phyloP scores from a whole-genome alignment of 2,329 filamentous ascomycete species.

The Colletotrichum plurivorum region DNA sequence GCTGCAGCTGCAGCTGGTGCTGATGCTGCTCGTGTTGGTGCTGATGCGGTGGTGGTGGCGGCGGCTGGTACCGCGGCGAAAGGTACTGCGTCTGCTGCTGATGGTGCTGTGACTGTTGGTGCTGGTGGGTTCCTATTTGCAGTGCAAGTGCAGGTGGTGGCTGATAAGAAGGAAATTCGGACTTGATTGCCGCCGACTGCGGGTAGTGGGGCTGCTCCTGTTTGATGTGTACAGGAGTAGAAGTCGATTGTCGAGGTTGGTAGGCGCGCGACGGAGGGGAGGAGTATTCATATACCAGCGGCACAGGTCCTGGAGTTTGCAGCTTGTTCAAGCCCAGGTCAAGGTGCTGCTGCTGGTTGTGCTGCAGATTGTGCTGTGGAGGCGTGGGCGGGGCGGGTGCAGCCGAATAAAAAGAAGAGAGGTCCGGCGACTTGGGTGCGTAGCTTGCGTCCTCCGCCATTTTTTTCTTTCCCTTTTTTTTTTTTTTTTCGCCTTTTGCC shows the following conservation, averaged over 20 bases:
- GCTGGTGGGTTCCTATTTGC: slow-evolving; percentile 46
- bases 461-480: slow-evolving; percentile 40
- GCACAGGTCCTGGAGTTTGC: slow-evolving; percentile 43
- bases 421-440: slow-evolving; percentile 72
- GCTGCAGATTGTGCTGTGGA: slow-evolving; percentile 46
- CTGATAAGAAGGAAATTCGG: slow-evolving; percentile 37
- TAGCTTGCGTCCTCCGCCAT: slow-evolving; percentile 67
- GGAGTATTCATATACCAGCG: slow-evolving; percentile 41
- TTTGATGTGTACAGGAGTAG: slow-evolving; percentile 41
- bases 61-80: slow-evolving; percentile 42
- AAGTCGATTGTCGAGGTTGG: slow-evolving; percentile 39
- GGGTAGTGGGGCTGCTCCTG: slow-evolving; percentile 40
- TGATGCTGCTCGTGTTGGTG: slow-evolving; percentile 10
- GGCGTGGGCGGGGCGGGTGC: slow-evolving; percentile 47
- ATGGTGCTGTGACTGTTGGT: slow-evolving; percentile 44
- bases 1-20: slow-evolving; percentile 38
- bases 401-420: slow-evolving; percentile 67
- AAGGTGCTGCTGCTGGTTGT: slow-evolving; percentile 38
- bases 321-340: slow-evolving; percentile 15
- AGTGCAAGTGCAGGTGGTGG: slow-evolving; percentile 14
- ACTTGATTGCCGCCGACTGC: slow-evolving; percentile 39
- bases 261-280: slow-evolving; percentile 35
- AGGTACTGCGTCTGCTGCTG: slow-evolving; percentile 43
- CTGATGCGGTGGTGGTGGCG: slow-evolving; percentile 40
- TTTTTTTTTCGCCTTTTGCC: slow-evolving; percentile 7